Conservation (phyloP, 306 rosid species). For the Corylus heterophylla region DNA sequence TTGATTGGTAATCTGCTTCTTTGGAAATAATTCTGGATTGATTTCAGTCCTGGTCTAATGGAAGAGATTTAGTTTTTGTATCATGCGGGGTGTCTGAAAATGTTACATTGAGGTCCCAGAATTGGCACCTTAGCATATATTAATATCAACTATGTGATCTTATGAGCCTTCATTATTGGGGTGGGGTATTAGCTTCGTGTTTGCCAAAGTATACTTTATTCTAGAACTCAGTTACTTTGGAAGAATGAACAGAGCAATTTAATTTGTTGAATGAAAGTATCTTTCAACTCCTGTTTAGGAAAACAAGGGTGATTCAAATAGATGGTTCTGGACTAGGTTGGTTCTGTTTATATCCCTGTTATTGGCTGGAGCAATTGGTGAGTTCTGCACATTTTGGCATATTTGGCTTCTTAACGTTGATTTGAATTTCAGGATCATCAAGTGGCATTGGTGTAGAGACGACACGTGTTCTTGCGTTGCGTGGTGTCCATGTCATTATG, state of each 20-base stretch:
- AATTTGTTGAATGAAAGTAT: not conserved
- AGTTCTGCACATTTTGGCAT: not conserved
- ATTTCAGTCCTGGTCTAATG: not conserved
- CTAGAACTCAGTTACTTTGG: too few species aligned
- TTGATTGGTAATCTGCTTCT: not conserved
- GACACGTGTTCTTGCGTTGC: constrained; percentile 66
- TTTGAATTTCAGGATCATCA: constrained; percentile 64
- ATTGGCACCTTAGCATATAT: not conserved
- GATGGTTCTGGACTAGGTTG: not conserved
- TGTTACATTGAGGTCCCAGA: not conserved
- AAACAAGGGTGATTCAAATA: not conserved
- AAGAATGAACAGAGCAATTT: not conserved
- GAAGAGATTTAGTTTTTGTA: not conserved
- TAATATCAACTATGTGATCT: not conserved
- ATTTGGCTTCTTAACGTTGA: not conserved
- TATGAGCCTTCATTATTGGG: not conserved
- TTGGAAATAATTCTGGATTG: not conserved
- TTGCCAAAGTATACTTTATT: too few species aligned
- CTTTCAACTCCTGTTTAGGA: not conserved
- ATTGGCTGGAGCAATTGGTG: not conserved
- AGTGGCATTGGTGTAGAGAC: constrained; percentile 85
- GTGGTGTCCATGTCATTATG: constrained; percentile 78
- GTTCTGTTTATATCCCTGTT: not conserved
- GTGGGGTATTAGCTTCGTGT: too few species aligned
- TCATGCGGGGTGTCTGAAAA: not conserved